phyloP scores from a whole-genome alignment of 305 asterid species.

The Solanum hybrid region DNA sequence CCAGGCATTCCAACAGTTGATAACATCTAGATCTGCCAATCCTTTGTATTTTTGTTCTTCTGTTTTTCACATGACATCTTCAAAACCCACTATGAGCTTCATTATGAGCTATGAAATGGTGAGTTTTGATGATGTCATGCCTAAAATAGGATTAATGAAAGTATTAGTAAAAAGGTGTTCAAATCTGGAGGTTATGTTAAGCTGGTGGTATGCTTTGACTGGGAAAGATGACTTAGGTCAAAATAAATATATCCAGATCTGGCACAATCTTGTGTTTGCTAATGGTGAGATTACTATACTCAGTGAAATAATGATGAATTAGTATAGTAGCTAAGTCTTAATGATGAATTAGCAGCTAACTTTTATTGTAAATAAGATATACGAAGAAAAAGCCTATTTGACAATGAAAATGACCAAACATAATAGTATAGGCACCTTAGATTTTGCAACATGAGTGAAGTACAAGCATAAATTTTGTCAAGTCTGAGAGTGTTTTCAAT shows the following conservation, averaged over 20 bases:
- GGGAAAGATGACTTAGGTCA: background rate
- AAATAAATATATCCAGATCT: background rate
- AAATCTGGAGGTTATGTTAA: background rate
- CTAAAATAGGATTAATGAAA: background rate
- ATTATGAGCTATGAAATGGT: background rate
- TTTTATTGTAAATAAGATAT: background rate
- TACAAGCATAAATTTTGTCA: too few species aligned
- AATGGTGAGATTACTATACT: background rate
- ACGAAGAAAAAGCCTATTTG: too few species aligned
- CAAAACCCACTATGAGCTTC: background rate
- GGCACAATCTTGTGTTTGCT: background rate
- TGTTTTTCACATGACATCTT: background rate
- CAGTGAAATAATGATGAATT: background rate
- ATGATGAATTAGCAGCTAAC: background rate
- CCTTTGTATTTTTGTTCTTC: background rate
- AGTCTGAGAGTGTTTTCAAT: background rate
- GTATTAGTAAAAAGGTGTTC: background rate
- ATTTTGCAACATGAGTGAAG: background rate
- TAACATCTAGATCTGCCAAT: background rate
- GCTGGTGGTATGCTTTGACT: background rate
- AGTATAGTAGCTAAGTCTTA: too few species aligned
- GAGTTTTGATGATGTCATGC: background rate
- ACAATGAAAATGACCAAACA: background rate
- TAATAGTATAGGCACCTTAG: too few species aligned
- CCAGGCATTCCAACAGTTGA: background rate